Evolutionary conservation across 257 asterid species (phyloP).

Genomic region (Ophiorrhiza pumila): DNA sequence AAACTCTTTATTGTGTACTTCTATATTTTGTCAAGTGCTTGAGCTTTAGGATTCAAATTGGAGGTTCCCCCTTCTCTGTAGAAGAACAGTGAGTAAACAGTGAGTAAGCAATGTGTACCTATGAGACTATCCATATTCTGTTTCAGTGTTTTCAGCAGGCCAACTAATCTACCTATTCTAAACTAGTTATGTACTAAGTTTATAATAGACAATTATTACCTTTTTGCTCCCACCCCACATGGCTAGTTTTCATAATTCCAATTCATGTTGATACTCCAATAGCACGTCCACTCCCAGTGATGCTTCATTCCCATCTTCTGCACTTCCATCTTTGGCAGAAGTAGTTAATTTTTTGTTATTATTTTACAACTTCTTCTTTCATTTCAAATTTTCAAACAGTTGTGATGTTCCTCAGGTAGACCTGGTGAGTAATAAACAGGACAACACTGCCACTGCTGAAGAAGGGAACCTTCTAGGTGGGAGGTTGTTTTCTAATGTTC

Average conservation of each 20-base stretch:
- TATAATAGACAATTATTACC: background rate
- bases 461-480: constrained; percentile 33
- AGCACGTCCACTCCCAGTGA: background rate
- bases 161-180: background rate
- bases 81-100: background rate
- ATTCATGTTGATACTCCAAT: background rate
- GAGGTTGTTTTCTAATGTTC: constrained; percentile 38
- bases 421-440: constrained; percentile 31
- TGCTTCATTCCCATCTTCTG: background rate
- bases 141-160: background rate
- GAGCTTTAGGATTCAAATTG: background rate
- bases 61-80: background rate
- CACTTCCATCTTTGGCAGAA: background rate
- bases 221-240: background rate
- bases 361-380: background rate
- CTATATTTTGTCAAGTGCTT: background rate
- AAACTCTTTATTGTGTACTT: background rate
- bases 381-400: constrained; percentile 15
- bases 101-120: background rate
- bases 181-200: background rate
- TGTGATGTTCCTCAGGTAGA: constrained; percentile 34
- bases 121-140: no score
- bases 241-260: background rate
- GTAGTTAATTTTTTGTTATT: background rate
- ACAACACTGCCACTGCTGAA: constrained; percentile 15